These are phyloP conservation scores for Phytophthora multivora DNA, from an alignment of 352 stramenopile species.

Conservation along the genomic window DNA sequence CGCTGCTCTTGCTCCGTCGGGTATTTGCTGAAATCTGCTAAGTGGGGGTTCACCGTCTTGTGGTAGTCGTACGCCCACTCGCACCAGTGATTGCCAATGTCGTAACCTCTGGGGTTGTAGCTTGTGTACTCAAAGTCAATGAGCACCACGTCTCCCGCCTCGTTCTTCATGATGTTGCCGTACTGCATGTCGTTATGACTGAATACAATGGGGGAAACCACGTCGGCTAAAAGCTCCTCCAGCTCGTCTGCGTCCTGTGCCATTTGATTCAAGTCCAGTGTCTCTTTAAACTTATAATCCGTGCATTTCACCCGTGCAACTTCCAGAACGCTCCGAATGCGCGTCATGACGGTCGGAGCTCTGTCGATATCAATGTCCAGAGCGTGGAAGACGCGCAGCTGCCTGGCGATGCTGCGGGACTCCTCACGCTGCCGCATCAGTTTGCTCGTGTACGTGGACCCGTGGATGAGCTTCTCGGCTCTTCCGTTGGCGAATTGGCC, in stretches of 20 bases:
- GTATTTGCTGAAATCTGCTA: slow-evolving; percentile 79
- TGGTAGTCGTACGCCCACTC: slow-evolving; percentile 87
- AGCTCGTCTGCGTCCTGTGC: slow-evolving; percentile 56
- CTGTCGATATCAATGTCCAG: slow-evolving; percentile 72
- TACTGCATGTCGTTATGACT: slow-evolving; percentile 94
- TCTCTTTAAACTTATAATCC: slow-evolving; percentile 41
- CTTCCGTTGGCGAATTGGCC: slow-evolving; percentile 80
- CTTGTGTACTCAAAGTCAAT: slow-evolving; percentile 95
- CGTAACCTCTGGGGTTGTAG: slow-evolving; percentile 91
- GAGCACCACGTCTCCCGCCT: slow-evolving; percentile 66
- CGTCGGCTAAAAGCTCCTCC: slow-evolving; percentile 50
- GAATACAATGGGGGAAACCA: slow-evolving; percentile 81
- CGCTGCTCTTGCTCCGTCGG: slow-evolving; percentile 67
- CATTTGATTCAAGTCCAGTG: slow-evolving; percentile 60
- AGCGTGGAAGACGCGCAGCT: slow-evolving; percentile 75
- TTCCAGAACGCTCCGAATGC: slow-evolving; percentile 64
- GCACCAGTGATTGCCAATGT: slow-evolving; percentile 94
- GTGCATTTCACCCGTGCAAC: slow-evolving; percentile 66
- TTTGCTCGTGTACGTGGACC: slow-evolving; percentile 64
- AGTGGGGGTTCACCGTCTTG: slow-evolving; percentile 78
- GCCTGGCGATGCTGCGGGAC: slow-evolving; percentile 56
- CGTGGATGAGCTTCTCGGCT: slow-evolving; percentile 77
- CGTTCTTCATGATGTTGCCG: slow-evolving; percentile 90
- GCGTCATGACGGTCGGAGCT: slow-evolving; percentile 56
- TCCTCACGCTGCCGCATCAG: slow-evolving; percentile 68